phyloP scores from a whole-genome alignment of 192 early-diverging fungal species.

The Dissophora globulifera region DNA sequence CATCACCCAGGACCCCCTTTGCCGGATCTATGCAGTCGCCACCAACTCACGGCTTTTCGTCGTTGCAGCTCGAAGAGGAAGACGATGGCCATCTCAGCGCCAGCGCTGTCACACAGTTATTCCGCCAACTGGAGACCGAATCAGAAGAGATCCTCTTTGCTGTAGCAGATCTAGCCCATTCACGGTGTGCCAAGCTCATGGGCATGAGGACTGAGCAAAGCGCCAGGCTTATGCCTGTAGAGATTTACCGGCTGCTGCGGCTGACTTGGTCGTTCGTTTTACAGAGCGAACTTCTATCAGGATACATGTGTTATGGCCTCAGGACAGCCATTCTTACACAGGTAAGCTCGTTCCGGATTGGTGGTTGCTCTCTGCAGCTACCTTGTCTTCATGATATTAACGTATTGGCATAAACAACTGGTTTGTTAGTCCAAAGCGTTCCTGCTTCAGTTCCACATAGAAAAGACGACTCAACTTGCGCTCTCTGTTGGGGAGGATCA shows the following conservation, averaged over 20 bases:
- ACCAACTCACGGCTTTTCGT: slow-evolving; percentile 18
- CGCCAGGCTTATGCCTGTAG: slow-evolving; percentile 84
- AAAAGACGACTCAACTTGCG: slow-evolving; percentile 87
- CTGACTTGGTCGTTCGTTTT: slow-evolving; percentile 86
- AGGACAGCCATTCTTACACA: slow-evolving; percentile 90
- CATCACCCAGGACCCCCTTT: slow-evolving; percentile 15
- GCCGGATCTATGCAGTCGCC: slow-evolving; percentile 10
- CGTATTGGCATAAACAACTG: too few relatives aligned
- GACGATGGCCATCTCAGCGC: slow-evolving; percentile 27
- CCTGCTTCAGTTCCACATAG: slow-evolving; percentile 92
- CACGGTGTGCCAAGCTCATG: slow-evolving; percentile 88
- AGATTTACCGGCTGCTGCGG: slow-evolving; percentile 87
- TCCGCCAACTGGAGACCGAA: slow-evolving; percentile 71
- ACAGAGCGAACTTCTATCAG: slow-evolving; percentile 81
- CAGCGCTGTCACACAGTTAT: slow-evolving; percentile 21
- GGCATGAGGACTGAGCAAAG: slow-evolving; percentile 90
- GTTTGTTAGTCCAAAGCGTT: slow-evolving; percentile 83
- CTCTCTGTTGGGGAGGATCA: slow-evolving; percentile 95
- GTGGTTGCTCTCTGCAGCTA: too few relatives aligned
- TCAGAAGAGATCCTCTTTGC: slow-evolving; percentile 80
- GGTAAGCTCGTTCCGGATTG: slow-evolving; percentile 47
- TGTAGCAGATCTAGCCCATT: slow-evolving; percentile 87
- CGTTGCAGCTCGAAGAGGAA: slow-evolving; percentile 23
- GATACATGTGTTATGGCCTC: slow-evolving; percentile 90
- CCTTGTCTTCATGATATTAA: not conserved